Base-by-base conservation (phyloP, 129 eudicot genomes). In the Saposhnikovia divaricata region DNA sequence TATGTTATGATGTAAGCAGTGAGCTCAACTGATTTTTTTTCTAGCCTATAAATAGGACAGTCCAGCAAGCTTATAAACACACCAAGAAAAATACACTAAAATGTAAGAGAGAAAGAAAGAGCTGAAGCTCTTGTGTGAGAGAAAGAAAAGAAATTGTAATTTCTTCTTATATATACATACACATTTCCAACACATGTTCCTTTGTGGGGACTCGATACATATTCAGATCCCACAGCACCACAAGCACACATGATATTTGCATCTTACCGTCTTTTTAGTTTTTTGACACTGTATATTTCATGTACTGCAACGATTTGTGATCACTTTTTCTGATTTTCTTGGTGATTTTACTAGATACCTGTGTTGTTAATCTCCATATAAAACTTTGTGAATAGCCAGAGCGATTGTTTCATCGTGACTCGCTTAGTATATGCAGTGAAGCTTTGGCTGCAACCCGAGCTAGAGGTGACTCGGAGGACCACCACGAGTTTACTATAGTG, bases 381-480 rank as follows among this genome's bases (percentile, higher is more conserved):
- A 81, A 81, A 76, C 87, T 85, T 87, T 72, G 50, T 84, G 82
- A 84, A 85, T 87, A 96, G 99, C 99, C 99, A 76, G 99, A 92
- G 87, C 91, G 90, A 78, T 87, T 96, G 63, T 96, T 96, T 81
- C 93, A 92, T 78, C 90, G 98, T 76, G 86, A 87, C 75, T 81
- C 80, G 72, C 86, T 90, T 42, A 86, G 76, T 76, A 87, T 96
- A 43, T 89, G 75, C 72, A 96, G 99, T 74, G 99, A 96, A 77
- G 98, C 99, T 70, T 85, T 96, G 91, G 99, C 99, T 81, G 99
- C 88, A 85, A 96, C 99, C 45, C 90, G 99, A 80, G 97, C 97
- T 44, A 89, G 98, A 85, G 93, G 98, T 68, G 91, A 85, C 82
- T 87, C 96, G 71, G 81, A 84, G 81, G 99, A 96, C 75, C 90